Conservation (phyloP, 2,329 filamentous ascomycete species). For the Stagonosporopsis vannaccii region DNA sequence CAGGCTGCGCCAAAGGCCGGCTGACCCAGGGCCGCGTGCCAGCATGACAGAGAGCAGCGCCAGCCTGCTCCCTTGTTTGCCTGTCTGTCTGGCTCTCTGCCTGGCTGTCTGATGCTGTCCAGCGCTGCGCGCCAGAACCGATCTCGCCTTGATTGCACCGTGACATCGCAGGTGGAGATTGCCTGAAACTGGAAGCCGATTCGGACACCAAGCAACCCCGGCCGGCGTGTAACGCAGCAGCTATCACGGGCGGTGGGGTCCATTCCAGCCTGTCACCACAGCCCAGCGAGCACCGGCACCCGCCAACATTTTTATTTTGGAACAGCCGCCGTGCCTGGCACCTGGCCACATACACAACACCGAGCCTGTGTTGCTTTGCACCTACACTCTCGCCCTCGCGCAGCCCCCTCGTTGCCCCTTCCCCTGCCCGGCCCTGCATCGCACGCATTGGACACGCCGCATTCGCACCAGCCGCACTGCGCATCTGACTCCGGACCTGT, state of each 20-base stretch:
- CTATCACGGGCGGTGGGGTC: slow-evolving; percentile 25
- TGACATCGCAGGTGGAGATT: slow-evolving; percentile 14
- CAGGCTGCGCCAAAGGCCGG: slow-evolving; percentile 14
- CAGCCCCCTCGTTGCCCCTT: background rate
- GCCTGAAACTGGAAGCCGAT: slow-evolving; percentile 17
- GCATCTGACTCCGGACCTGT: slow-evolving; percentile 22
- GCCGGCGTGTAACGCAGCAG: slow-evolving; percentile 20
- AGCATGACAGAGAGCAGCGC: background rate
- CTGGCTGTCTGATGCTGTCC: background rate
- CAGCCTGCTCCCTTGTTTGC: background rate
- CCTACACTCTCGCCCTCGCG: background rate
- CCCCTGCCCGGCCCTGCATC: slow-evolving; percentile 26
- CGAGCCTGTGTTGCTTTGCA: background rate
- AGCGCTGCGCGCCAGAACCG: background rate
- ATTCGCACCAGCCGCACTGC: slow-evolving; percentile 27
- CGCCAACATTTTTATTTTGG: slow-evolving; percentile 24
- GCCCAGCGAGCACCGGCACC: slow-evolving; percentile 20
- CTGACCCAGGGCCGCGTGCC: slow-evolving; percentile 15
- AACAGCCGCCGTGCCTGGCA: slow-evolving; percentile 20
- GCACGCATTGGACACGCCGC: slow-evolving; percentile 3
- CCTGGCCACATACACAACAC: slow-evolving; percentile 10
- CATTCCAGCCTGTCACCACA: slow-evolving; percentile 39
- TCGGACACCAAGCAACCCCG: slow-evolving; percentile 26
- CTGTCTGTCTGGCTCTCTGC: background rate
- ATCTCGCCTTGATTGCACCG: slow-evolving; percentile 1